Base-by-base conservation (phyloP, 2,329 filamentous ascomycete genomes). In the Penicillium sp. region DNA sequence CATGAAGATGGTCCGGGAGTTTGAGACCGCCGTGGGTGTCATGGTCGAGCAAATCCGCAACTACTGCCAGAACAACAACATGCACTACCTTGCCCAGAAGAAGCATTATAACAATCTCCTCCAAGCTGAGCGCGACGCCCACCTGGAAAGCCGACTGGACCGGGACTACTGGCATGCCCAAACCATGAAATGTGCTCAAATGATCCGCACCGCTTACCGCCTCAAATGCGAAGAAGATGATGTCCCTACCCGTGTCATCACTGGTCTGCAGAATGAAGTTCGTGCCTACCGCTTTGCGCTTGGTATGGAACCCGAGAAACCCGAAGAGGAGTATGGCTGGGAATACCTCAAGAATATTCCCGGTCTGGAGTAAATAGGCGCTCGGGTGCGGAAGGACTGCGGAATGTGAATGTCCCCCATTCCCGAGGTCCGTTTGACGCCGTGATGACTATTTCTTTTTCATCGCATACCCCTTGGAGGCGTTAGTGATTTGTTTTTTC, bases 11-110 rank as follows among this genome's bases (percentile, higher is more conserved):
- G 73, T 77, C 24, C 69, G 66, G 19, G 72, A 75, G 55, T 77
- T 75, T 52, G 74, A 76, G 55, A 64, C 68, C 13, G 67, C 63
- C 9, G 64, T 77, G 24, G 73, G 73, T 34, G 68, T 65, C 6
- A 73, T 75, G 61, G 72, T 75, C 17, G 74, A 76, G 47, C 72
- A 75, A 53, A 74, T 76, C 47, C 74, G 74, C 51, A 72, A 72
- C 57, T 76, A 75, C 56, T 74, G 71, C 58, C 71, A 71, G 53
- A 73, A 73, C 60, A 74, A 74, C 58, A 75, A 76, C 51, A 68
- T 70, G 61, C 67, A 74, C 42, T 74, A 69, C 52, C 66, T 75
- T 6, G 62, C 69, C 5, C 72, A 75, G 54, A 72, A 72, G 53
- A 67, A 66, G 37, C 72, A 74, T 55, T 77, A 76, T 61, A 76